Percentiles rank a stretch among this genome's conserved stretches.
phyloP scores from a whole-genome alignment of 192 early-diverging fungal genomes.

The Podochytrium sp. region DNA sequence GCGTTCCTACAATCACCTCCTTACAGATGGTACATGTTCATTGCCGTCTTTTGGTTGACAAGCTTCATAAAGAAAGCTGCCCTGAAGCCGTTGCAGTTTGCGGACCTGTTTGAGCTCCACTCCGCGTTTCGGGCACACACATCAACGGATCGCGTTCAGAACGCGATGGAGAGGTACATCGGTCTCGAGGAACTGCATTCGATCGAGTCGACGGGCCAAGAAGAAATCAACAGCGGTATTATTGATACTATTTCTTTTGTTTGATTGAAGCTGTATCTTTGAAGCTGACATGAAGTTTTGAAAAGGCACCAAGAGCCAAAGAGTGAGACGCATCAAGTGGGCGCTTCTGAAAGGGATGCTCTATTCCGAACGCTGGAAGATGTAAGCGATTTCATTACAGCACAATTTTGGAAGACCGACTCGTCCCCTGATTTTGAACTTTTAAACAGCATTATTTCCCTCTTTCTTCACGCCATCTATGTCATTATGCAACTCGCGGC shows the following conservation, averaged over 20 bases:
- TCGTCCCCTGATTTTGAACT: no score
- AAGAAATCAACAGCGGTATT: no score
- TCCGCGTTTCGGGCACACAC: background rate
- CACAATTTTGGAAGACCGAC: no score
- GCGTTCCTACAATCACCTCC: background rate
- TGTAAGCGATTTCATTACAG: no score
- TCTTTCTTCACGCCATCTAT: background rate
- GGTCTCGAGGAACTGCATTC: background rate
- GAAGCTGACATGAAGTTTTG: background rate
- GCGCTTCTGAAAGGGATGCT: slow-evolving; percentile 2
- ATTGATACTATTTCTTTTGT: no score
- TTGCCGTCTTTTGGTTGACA: background rate
- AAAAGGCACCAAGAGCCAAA: background rate
- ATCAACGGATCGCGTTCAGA: background rate
- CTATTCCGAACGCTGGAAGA: background rate
- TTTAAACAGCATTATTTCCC: background rate
- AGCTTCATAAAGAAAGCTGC: slow-evolving; percentile 3
- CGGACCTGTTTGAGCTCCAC: slow-evolving; percentile 10
- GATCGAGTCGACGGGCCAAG: background rate
- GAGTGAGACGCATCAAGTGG: slow-evolving; percentile 11
- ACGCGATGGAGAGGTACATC: background rate
- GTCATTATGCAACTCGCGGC: background rate
- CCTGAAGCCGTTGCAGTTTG: background rate
- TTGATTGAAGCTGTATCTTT: no score
- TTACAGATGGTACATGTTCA: slow-evolving; percentile 18